Evolutionary conservation across 2,329 filamentous ascomycete genomes (phyloP), one percentile per base, ranked within the genome.

Genomic region (Apiospora rasikravindrae): DNA sequence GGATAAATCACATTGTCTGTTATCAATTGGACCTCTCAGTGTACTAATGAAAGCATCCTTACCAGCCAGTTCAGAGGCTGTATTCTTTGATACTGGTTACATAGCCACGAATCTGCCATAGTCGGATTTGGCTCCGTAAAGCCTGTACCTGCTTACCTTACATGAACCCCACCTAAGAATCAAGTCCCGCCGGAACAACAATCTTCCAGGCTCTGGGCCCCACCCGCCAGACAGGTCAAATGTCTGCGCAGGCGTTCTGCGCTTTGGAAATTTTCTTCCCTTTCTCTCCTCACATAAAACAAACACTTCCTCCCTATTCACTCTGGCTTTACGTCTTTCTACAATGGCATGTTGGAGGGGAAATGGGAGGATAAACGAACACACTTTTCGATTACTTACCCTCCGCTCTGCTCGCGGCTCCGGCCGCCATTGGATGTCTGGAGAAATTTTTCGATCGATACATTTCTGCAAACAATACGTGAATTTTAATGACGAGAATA

Each of bases 321-420:
- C 89, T 91, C 89, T 89, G 86, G 85, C 85, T 88, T 87, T 85
- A 64, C 81, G 84, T 84, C 80, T 16, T 76, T 68, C 81, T 76
- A 82, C 87, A 84, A 86, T 89, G 88, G 85, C 85, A 87, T 84
- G 84, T 83, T 87, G 87, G 90, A 91, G 89, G 90, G 90, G 90
- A 91, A 91, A 91, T 82, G 88, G 88, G 86, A 89, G 88, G 89
- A 88, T 77, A 91, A 89, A 90, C 75, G 76, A 84, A 86, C 33
- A 80, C 75, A 76, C 76, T 82, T 82, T 85, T 87, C 86, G 84
- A 81, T 78, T 78, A 86, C 88, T 90, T 90, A 90, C 87, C 87
- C 87, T 89, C 85, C 82, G 84, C 83, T 85, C 85, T 82, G 77
- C 77, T 75, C 73, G 71, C 69, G 76, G 70, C 47, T 75, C 72